A percentile compares a stretch with the other conserved stretches of the same genome.
phyloP scores from a whole-genome alignment of 495 filamentous ascomycete genomes.

The Hyaloscypha variabilis region DNA sequence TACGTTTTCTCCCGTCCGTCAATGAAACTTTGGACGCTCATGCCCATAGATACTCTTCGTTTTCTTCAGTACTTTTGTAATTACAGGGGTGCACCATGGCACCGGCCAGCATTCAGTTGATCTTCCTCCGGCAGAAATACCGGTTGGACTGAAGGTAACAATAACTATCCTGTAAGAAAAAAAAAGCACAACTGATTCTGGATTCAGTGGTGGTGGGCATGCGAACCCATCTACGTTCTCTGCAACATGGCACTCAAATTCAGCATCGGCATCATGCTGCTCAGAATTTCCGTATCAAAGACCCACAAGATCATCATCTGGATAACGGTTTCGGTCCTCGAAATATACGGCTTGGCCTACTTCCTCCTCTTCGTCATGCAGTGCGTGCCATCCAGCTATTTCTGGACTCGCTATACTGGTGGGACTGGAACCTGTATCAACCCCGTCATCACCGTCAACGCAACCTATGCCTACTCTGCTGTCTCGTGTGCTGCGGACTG shows the following conservation, averaged over 20 bases:
- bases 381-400: conserved; percentile 41
- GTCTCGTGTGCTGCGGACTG: conserved; percentile 40
- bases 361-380: conserved; percentile 48
- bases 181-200: neutral
- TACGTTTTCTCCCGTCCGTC: conserved; percentile 4
- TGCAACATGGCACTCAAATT: conserved; percentile 41
- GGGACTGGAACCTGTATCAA: conserved; percentile 34
- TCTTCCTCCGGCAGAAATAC: conserved; percentile 25
- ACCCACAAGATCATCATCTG: conserved; percentile 43
- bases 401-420: conserved; percentile 39
- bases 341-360: conserved; percentile 38
- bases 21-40: conserved; percentile 8
- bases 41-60: conserved; percentile 23
- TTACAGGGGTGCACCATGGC: conserved; percentile 28
- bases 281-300: conserved; percentile 41
- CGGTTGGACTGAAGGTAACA: conserved; percentile 28
- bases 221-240: conserved; percentile 42
- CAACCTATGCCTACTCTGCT: conserved; percentile 32
- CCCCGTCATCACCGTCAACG: conserved; percentile 21
- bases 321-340: conserved; percentile 29
- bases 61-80: conserved; percentile 23
- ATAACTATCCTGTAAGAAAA: neutral
- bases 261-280: conserved; percentile 46
- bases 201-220: conserved; percentile 36
- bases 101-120: conserved; percentile 25